Evolutionary conservation across 305 asterid species (phyloP), one percentile per base, ranked within the genome.

Genomic region (Ilex paraguariensis): DNA sequence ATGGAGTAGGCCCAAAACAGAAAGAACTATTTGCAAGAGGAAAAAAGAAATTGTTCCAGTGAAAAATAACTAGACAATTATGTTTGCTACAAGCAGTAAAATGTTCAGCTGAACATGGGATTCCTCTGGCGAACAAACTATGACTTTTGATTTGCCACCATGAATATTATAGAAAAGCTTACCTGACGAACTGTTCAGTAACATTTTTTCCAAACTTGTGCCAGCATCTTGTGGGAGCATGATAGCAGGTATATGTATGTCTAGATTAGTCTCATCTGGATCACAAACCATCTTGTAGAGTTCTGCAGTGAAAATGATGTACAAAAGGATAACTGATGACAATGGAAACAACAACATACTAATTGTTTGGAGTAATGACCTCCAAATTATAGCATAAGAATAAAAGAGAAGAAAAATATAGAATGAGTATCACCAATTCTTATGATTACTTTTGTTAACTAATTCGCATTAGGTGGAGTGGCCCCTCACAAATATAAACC

Each of bases 271-370:
- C 77, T 91, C 98, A 72, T 85, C 88, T 31, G 89, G 84, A 70
- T 91, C 96, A 73, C 98, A 91, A 62, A 91, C 95, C 98, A 91
- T 91, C 86, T 91, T 91, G 87, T 84, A 88, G 42, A 91, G 98
- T 76, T 89, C 98, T 91, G 85, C 70, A 78, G 42, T 36, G 53
- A 40, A 32, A 69, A 81, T 46, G 4, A 46, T 46, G 7, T 46
- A 3, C 52, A 46, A 46, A 7, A 5, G 11, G 15, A 46, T 13
- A 36, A 8, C 42, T 36, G 9, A 36, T 36, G 4, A 36, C 42
- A 36, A 36, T 36, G 9, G 42, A 36, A 36, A 36, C 9, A 5
- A 36, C 42, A 36, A 8, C 7, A 36, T 36, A 36, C 7, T 8
- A 5, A 36, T 36, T 36, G 42, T 5, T 36, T 36, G 7, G 9